Conservation (phyloP, 2,329 filamentous ascomycete species). For the Neoarthrinium moseri region DNA sequence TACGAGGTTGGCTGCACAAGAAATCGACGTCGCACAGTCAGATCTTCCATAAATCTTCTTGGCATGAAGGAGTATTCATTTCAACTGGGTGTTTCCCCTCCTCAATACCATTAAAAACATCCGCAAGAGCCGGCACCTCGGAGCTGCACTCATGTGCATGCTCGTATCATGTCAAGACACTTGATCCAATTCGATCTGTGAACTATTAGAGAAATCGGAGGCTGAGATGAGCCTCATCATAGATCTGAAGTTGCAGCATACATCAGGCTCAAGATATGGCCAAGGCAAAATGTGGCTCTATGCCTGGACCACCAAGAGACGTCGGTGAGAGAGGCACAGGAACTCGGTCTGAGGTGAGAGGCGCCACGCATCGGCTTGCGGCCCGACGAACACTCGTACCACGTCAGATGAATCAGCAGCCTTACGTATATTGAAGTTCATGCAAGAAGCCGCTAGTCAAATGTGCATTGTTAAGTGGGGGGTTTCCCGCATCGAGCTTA, state of each 20-base stretch:
- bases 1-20: background rate
- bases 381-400: no score
- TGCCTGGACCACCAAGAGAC: background rate
- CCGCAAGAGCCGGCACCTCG: background rate
- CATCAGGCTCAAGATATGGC: background rate
- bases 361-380: no score
- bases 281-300: constrained; percentile 2
- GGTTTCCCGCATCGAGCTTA: no score
- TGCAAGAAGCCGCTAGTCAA: no score
- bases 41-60: background rate
- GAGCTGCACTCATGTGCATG: background rate
- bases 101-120: no score
- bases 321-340: background rate
- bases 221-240: background rate
- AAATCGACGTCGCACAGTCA: background rate
- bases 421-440: no score
- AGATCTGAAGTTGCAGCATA: background rate
- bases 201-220: no score
- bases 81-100: no score
- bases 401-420: no score
- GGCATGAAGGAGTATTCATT: background rate
- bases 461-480: no score
- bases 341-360: background rate
- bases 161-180: background rate
- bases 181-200: no score